Evolutionary conservation across 2,329 filamentous ascomycete species (phyloP), one percentile per base, ranked within the genome.

Genomic region (Apiospora sp.): DNA sequence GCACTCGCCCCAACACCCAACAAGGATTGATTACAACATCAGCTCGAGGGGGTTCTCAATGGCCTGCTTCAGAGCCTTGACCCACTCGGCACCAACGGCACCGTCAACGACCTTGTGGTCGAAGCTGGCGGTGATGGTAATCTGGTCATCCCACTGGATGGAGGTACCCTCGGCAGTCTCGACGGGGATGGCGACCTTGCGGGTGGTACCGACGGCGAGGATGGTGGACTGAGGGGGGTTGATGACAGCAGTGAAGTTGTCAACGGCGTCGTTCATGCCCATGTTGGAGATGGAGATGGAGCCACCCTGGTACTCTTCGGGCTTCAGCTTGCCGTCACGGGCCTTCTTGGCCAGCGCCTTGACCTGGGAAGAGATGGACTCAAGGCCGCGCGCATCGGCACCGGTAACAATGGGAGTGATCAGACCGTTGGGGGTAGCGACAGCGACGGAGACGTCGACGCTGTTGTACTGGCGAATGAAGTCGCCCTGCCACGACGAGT

Each of bases 241-340:
- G 90, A 99, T 98, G 81, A 99, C 93, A 78, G 96, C 96, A 70
- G 96, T 98, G 87, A 99, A 99, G 83, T 95, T 91, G 86, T 98
- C 95, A 75, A 99, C 92, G 69, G 96, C 96, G 68, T 92, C 82
- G 90, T 99, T 99, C 96, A 99, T 99, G 85, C 96, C 96, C 96
- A 99, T 97, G 91, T 99, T 99, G 87, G 94, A 97, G 86, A 99
- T 98, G 84, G 96, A 98, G 87, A 99, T 98, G 83, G 94, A 97
- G 83, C 96, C 96, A 72, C 96, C 96, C 89, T 98, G 96, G 91
- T 97, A 99, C 87, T 99, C 95, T 85, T 99, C 96, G 68, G 96
- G 96, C 92, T 98, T 98, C 80, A 99, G 93, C 92, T 98, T 99
- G 86, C 94, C 94, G 79, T 98, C 96, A 75, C 95, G 92, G 75